Base-by-base conservation (phyloP, 1,284 basidiomycete species). In the Austroboletus novae-zelandiae region DNA sequence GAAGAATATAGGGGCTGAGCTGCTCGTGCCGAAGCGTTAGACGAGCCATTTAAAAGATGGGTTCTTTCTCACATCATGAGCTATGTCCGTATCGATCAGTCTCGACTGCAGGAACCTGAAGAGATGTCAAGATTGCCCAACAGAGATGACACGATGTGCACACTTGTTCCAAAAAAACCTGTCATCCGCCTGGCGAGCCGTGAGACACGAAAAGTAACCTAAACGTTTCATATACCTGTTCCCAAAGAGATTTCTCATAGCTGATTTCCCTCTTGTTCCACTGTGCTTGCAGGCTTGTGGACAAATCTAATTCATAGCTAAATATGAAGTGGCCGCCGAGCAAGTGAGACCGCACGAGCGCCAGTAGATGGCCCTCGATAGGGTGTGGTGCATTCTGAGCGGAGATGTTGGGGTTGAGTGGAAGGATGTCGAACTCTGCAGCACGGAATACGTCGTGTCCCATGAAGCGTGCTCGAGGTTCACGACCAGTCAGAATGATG, bases 141-240 rank as follows among this genome's bases (percentile, higher is more conserved):
- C 29, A 50, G 29, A 40, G n/a, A 34, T 30, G 36, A 20, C 36
- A 48, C n/a, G 18, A 47, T 47, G 39, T 41, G 48, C 66, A 58
- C 32, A 78, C 80, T 86, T 90, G 72, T 99, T 99, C 96, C 96
- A 99, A 74, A 98, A 99, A 75, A 99, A 99, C 57, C 96, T 81
- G 63, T 97, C 93, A 61, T 99, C 96, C 30, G 89, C 88, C 81
- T 94, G 62, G 40, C 60, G 58, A 53, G 58, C 17, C 56, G 27
- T 61, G 43, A 70, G 55, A 52, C 4, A 39, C 45, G 32, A 40
- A 32, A 32, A 7, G 60, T 55, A 48, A 51, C 44, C 30, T 35
- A 51, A 50, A 30, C 9, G 48, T 43, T 37, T n/a, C 15, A 72
- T 75, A 47, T 63, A 88, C 88, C 62, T 80, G 78, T 67, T 91